Percentiles rank a stretch among this genome's conserved stretches.
phyloP scores from a whole-genome alignment of 2,329 filamentous ascomycete genomes.

The Xylariales sp. region DNA sequence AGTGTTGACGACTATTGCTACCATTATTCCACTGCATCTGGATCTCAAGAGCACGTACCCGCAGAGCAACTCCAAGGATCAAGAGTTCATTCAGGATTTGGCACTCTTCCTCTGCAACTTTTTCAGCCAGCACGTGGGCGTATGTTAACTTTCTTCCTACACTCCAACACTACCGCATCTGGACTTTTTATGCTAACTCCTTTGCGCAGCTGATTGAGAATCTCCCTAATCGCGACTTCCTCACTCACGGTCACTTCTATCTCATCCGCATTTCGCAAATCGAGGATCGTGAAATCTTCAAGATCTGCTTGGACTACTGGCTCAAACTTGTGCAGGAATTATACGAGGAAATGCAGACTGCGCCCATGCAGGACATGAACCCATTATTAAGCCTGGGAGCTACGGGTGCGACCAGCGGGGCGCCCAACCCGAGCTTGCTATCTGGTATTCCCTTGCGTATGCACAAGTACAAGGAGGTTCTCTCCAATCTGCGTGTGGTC shows the following conservation, averaged over 20 bases:
- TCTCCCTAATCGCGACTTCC: conserved; percentile 88
- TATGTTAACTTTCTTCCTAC: conserved; percentile 43
- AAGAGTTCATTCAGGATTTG: conserved; percentile 96
- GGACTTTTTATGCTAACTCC: conserved; percentile 12
- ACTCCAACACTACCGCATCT: too few species aligned
- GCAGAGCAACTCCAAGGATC: conserved; percentile 85
- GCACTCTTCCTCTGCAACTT: conserved; percentile 96
- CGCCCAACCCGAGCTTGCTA: conserved; percentile 78
- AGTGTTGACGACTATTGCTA: conserved; percentile 85
- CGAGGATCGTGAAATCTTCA: conserved; percentile 98
- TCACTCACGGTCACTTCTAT: conserved; percentile 96
- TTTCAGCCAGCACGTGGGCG: conserved; percentile 80
- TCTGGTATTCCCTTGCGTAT: conserved; percentile 91
- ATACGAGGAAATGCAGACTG: conserved; percentile 97
- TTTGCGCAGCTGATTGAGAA: conserved; percentile 77
- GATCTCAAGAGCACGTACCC: conserved; percentile 91
- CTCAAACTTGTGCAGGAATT: conserved; percentile 96
- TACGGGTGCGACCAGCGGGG: conserved; percentile 72
- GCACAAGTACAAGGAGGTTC: conserved; percentile 93
- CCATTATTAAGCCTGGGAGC: conserved; percentile 77
- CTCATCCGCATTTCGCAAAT: conserved; percentile 98
- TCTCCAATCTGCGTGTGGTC: conserved; percentile 90
- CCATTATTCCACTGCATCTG: conserved; percentile 85
- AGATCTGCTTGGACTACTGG: conserved; percentile 99
- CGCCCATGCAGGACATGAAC: conserved; percentile 90